phyloP scores from a whole-genome alignment of 805 yeast species.

The Saturnispora hagleri region DNA sequence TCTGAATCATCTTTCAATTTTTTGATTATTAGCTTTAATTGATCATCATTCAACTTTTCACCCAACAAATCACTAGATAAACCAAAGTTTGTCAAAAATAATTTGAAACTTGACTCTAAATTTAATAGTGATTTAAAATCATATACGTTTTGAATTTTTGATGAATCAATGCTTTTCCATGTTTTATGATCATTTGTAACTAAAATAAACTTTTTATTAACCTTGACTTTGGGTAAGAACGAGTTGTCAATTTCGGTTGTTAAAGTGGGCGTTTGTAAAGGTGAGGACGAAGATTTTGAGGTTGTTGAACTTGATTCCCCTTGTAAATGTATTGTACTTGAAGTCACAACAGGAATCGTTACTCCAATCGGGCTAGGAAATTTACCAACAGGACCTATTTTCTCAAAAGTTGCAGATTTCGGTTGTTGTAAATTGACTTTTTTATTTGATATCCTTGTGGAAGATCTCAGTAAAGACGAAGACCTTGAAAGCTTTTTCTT shows the following conservation, averaged over 20 bases:
- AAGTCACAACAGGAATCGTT: constrained; percentile 27
- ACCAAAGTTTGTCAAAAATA: constrained; percentile 11
- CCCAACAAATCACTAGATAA: constrained; percentile 8
- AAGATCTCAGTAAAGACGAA: background rate
- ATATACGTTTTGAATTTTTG: constrained; percentile 28
- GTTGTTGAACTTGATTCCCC: constrained; percentile 1
- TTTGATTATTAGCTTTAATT: background rate
- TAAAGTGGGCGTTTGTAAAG: background rate
- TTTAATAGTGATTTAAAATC: constrained; percentile 36
- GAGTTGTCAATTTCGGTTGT: constrained; percentile 24
- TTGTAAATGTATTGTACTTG: constrained; percentile 19
- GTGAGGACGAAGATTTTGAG: background rate
- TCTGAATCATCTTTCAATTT: background rate
- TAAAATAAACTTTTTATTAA: constrained; percentile 34
- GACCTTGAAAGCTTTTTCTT: constrained; percentile 3
- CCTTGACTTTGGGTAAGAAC: constrained; percentile 28
- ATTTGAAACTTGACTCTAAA: constrained; percentile 4
- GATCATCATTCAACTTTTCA: constrained; percentile 4
- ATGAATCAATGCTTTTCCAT: constrained; percentile 43
- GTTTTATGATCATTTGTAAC: constrained; percentile 54
- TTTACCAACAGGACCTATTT: constrained; percentile 28
- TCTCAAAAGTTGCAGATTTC: constrained; percentile 21
- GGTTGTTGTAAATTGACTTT: background rate
- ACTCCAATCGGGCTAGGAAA: constrained; percentile 27
- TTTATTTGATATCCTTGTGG: constrained; percentile 1